These are phyloP conservation scores for Chaetomium tenue DNA, from an alignment of 495 filamentous ascomycete species.

Conservation along the genomic window DNA sequence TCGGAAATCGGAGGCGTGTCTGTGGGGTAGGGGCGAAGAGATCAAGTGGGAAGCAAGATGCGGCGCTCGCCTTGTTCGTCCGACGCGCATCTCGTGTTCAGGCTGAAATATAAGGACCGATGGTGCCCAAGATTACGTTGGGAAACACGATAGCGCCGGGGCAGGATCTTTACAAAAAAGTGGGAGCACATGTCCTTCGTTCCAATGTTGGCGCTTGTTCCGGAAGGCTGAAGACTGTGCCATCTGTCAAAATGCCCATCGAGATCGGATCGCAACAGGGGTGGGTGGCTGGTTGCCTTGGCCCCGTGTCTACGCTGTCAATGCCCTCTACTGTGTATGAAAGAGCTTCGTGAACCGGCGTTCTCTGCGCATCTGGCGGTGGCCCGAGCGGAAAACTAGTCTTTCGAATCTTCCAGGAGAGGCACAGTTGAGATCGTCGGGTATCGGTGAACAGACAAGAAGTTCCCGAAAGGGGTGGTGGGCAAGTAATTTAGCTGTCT, in stretches of 20 bases:
- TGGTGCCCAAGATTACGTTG: conserved; percentile 24
- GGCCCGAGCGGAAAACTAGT: conserved; percentile 10
- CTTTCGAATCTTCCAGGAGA: not conserved
- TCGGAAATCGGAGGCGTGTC: conserved; percentile 25
- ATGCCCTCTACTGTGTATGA: too few relatives aligned
- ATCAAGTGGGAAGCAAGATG: conserved; percentile 15
- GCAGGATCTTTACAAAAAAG: not conserved
- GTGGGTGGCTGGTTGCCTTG: not conserved
- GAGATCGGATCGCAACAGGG: conserved; percentile 11
- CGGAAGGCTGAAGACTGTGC: conserved; percentile 6
- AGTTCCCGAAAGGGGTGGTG: conserved; percentile 8
- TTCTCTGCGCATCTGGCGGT: not conserved
- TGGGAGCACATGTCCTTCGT: conserved; percentile 1
- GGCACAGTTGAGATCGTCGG: not conserved
- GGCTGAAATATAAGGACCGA: conserved; percentile 19
- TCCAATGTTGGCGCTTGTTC: conserved; percentile 4
- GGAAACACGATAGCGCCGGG: conserved; percentile 11
- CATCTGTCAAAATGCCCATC: not conserved
- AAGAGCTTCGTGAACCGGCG: not conserved
- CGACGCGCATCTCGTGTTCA: conserved; percentile 23
- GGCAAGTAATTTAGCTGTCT: not conserved
- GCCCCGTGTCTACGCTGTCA: not conserved
- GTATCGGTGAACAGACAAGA: not conserved
- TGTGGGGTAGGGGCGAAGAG: conserved; percentile 9
- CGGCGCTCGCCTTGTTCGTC: conserved; percentile 2